Base-by-base conservation (phyloP, 2,329 filamentous ascomycete genomes). In the Claviceps paspali region DNA sequence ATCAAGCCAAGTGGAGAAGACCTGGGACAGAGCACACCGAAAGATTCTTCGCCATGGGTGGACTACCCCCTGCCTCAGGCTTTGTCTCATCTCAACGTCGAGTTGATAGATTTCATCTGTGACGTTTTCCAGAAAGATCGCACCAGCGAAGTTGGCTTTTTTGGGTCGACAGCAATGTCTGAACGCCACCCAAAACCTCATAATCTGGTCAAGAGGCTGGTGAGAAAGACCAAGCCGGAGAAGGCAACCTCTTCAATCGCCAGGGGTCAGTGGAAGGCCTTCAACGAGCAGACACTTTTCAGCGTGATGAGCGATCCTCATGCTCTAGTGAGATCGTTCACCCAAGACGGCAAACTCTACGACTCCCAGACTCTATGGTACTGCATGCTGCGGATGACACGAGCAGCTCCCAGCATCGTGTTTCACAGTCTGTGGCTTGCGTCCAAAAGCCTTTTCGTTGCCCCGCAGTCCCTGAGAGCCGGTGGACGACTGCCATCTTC, bases 391-490 rank as follows among this genome's bases (percentile, higher is more conserved):
- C 67, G 69, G 39, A 56, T 79, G 52, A 74, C 68, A 5, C 62
- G 71, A 34, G 64, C 67, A 29, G 64, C 67, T 12, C 70, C 73
- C 4, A 70, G 60, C 33, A 51, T 79, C 15, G 72, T 79, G 2
- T 68, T 78, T 36, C 70, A 79, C 48, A 76, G 72, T 46, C 59
- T 81, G 5, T 82, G 77, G 77, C 61, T 72, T 44, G 71, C 72
- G 5, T 63, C 74, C 1, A 67, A 64, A 6, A 63, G 63, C 33
- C 57, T 80, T 4, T 80, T 79, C 45, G 57, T 62, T n/a, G 65
- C 70, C 2, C 70, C 73, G 2, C 59, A 60, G 38, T 45, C 57
- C 5, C 46, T 70, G 1, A 62, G 62, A 39, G 52, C 57, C 8
- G 50, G n/a, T n/a, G n/a, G 59, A 31, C 56, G 55, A 7, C 60